Evolutionary conservation across 2,329 filamentous ascomycete species (phyloP), one percentile per base, ranked within the genome.

Genomic region (Cytospora leucostoma): DNA sequence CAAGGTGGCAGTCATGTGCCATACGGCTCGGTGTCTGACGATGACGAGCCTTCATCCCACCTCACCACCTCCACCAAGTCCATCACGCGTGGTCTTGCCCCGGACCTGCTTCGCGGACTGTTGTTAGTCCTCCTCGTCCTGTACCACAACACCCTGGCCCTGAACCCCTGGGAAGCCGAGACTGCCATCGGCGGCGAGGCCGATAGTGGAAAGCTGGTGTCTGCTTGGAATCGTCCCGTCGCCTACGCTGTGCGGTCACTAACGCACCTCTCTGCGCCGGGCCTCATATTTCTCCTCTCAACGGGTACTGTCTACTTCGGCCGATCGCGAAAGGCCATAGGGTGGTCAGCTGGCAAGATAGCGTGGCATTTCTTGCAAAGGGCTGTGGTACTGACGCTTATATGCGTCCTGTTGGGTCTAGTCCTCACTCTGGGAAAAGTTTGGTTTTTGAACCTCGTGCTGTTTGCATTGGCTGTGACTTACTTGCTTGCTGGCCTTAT

Each of bases 271-370:
- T 81, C 79, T 70, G 79, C 75, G 1, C 72, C 79, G 0, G 79
- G 79, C 8, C 80, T 81, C 65, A 77, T 76, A 0, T 77, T 81
- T 44, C 69, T 81, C n/a, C 71, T 81, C 4, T 79, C 79, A 32
- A 74, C 80, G 68, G 79, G 79, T 8, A 71, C 80, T 11, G 79
- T 76, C 0, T 80, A 79, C 65, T 77, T 81, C 13, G 74, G 77
- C 4, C 71, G 73, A n/a, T 79, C 79, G 33, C 74, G 79, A 5
- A 69, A 71, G 15, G 70, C 68, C 15, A 70, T 79, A 2, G 77
- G 77, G 0, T 81, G 79, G 79, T 70, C 74, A 6, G 53, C 71
- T 0, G 33, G 56, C 7, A 68, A 70, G 13, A 74, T 81, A 65
- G 69, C 69, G 0, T 66, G 71, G 32, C 79, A 81, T 65, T 79